Conservation (phyloP, 2,329 filamentous ascomycete species). For the Fusarium ambrosium region DNA sequence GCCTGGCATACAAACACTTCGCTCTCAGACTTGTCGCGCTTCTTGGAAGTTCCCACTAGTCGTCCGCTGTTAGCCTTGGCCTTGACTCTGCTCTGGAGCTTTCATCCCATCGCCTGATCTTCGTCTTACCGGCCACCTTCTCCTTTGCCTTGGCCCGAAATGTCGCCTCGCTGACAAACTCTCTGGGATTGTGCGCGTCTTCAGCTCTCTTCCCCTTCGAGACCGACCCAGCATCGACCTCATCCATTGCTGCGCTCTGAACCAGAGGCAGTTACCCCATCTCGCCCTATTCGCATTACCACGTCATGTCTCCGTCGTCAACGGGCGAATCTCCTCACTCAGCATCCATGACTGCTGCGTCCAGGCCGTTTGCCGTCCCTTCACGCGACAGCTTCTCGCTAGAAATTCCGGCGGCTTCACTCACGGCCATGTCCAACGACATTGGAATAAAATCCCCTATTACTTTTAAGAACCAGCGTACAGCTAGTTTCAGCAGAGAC, state of each 20-base stretch:
- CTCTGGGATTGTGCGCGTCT: slow-evolving; percentile 19
- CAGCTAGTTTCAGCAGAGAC: slow-evolving; percentile 64
- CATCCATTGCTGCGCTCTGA: slow-evolving; percentile 6
- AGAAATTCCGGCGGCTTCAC: slow-evolving; percentile 62
- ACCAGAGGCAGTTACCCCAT: slow-evolving; percentile 26
- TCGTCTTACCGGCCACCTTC: slow-evolving; percentile 23
- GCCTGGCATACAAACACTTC: slow-evolving; percentile 8
- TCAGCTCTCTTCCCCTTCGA: slow-evolving; percentile 8
- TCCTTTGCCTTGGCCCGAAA: slow-evolving; percentile 31
- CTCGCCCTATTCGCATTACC: slow-evolving; percentile 40
- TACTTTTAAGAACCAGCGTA: slow-evolving; percentile 61
- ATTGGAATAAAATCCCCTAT: slow-evolving; percentile 66
- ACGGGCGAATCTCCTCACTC: slow-evolving; percentile 67
- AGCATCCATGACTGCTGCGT: slow-evolving; percentile 51
- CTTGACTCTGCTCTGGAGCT: slow-evolving; percentile 21
- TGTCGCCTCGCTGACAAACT: slow-evolving; percentile 38
- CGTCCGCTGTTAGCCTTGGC: neutral
- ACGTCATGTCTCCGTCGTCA: slow-evolving; percentile 66
- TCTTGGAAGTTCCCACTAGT: neutral
- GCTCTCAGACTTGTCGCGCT: neutral
- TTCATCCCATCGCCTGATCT: slow-evolving; percentile 33
- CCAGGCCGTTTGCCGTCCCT: slow-evolving; percentile 60
- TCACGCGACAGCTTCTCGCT: slow-evolving; percentile 63
- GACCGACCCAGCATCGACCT: slow-evolving; percentile 1
- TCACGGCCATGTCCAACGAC: slow-evolving; percentile 58